Evolutionary conservation across 2,329 filamentous ascomycete species (phyloP), one percentile per base, ranked within the genome.

Genomic region (Chaetothyriales sp.): DNA sequence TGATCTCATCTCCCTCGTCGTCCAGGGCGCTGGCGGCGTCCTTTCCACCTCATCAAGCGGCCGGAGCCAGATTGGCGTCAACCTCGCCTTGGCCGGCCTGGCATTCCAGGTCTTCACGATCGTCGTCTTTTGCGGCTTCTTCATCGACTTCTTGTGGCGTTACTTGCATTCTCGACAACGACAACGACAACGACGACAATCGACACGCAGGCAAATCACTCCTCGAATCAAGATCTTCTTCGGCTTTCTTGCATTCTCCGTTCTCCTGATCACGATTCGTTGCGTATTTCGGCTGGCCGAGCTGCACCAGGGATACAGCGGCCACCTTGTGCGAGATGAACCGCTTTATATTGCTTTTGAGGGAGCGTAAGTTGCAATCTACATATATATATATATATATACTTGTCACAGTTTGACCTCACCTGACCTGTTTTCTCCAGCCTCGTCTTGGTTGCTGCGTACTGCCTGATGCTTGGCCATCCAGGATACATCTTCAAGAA

Each of bases 271-370:
- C 58, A 76, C 84, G 54, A 76, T 76, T 59, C 71, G 82, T 5
- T 79, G 74, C 55, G 73, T 79, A 36, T 85, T 78, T 64, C 74
- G 82, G 49, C 75, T 83, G 18, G 76, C 75, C 0, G 81, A 85
- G 70, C 65, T 85, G 56, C 75, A 73, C 54, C 68, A 75, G 48
- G 82, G 82, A 1, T 86, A 79, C 75, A 65, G 60, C 2, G 79
- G 80, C 0, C 63, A 69, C 18, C 62, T 84, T 59, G 81, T 81
- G 61, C 64, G 59, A 20, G 63, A 74, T 26, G 70, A 81, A 65
- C 68, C 65, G 44, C 65, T 76, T 51, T 80, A 80, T 60, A 70
- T 80, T 53, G 73, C 66, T 6, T 72, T 80, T 50, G 78, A 81
- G 66, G 75, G 76, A 54, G 50, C 51, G 47, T 50, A 44, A 49